Base-by-base conservation (phyloP, 1,139 yeast genomes). In the Geotrichum siamense region DNA sequence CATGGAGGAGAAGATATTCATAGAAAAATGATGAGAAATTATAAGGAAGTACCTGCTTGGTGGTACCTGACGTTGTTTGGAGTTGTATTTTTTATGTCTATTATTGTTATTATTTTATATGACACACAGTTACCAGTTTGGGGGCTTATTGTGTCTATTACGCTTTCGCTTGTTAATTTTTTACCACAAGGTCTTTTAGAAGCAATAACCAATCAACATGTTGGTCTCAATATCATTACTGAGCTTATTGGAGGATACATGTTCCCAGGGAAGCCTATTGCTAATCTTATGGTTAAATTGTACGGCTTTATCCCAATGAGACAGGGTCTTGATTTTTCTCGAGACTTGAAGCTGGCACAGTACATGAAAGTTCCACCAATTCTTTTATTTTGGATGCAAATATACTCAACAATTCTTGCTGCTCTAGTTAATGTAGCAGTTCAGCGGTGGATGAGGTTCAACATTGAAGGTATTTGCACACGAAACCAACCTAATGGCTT, bases 211-310 rank as follows among this genome's bases (percentile, higher is more conserved):
- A 74, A 74, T 16, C 66, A 63, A 49, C 55, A 63, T 5, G 65
- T 72, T 41, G 74, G 74, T 20, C 60, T 74, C 50, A 70, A 71
- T 48, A 75, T 74, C n/a, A 58, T 74, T 49, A 71, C 71, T 10
- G 76, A 75, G 52, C 60, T 75, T 43, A 66, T 75, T 46, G 64
- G 69, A 43, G 78, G 78, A 10, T 74, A 72, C 52, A 68, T 73
- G 39, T 54, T 72, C 31, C 76, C 76, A 8, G 77, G 77, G 36
- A 68, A 71, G 45, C 76, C 75, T 5, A 57, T 70, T 27, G 76
- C 77, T 2, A 61, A 71, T 54, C 71, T 69, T 60, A 67, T 70
- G 49, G 63, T 74, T 51, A 72, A 72, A 53, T 67, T 74, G n/a
- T 65, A 65, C 48, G 77, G 77, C 13, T 70, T 65, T 55, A 72